Conservation (phyloP, 495 filamentous ascomycete genomes). For the Lichina pygmaea region DNA sequence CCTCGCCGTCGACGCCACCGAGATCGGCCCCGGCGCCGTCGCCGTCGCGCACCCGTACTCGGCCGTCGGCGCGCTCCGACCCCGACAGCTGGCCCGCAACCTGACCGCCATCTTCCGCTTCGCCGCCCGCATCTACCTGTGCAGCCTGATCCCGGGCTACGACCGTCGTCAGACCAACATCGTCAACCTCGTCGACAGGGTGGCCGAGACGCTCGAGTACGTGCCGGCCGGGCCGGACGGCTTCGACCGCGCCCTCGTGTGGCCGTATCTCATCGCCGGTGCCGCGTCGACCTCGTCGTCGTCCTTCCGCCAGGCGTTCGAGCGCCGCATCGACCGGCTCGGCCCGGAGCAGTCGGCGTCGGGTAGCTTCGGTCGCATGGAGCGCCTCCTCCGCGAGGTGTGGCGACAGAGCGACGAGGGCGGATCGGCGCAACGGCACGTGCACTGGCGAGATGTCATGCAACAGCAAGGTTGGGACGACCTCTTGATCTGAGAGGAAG, state of each 20-base stretch:
- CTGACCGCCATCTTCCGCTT: constrained; percentile 76
- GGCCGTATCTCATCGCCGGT: constrained; percentile 76
- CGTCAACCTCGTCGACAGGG: constrained; percentile 42
- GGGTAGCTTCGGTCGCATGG: constrained; percentile 70
- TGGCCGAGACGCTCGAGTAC: constrained; percentile 40
- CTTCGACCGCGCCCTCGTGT: constrained; percentile 74
- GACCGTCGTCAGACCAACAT: constrained; percentile 41
- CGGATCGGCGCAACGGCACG: constrained; percentile 17
- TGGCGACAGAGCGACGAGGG: constrained; percentile 48
- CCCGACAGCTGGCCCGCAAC: constrained; percentile 56
- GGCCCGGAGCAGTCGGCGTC: constrained; percentile 42
- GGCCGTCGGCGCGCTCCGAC: constrained; percentile 45
- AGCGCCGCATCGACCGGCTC: constrained; percentile 37
- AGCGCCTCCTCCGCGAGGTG: constrained; percentile 49
- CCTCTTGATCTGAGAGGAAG: constrained; percentile 45
- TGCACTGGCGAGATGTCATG: constrained; percentile 94
- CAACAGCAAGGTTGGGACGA: constrained; percentile 74
- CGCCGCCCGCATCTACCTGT: constrained; percentile 84
- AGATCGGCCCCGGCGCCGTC: constrained; percentile 13
- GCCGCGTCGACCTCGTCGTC: constrained; percentile 38
- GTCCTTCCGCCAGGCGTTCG: constrained; percentile 47
- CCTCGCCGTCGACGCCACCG: constrained; percentile 56
- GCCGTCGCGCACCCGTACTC: constrained; percentile 13
- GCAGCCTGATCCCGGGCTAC: constrained; percentile 74
- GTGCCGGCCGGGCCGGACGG: constrained; percentile 61